Evolutionary conservation across 2,329 filamentous ascomycete genomes (phyloP), one percentile per base, ranked within the genome.

Genomic region (Aspergillus sp.): DNA sequence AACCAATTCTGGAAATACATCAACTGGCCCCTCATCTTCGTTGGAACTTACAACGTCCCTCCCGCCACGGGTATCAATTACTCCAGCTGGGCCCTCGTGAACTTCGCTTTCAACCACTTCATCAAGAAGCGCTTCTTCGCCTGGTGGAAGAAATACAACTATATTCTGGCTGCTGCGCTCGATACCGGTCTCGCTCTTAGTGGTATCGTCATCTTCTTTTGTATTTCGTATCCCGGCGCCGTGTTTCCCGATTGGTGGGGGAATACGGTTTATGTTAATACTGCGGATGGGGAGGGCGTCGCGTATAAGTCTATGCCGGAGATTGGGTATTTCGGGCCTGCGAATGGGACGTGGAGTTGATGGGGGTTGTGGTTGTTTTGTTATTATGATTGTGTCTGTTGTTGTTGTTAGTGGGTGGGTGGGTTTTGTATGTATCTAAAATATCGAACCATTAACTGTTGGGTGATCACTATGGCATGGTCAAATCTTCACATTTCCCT

Each of bases 21-120:
- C 17, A 76, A 64, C 65, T 71, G 68, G 69, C 71, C 71, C 12
- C 55, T 74, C n/a, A 72, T 73, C 15, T 71, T 74, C 25, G 69
- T 69, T 5, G 70, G 67, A 10, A 72, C 71, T 30, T 69, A 64
- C 17, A 70, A 71, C 41, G 67, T 71, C 2, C 69, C 69, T 12
- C 67, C 68, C 17, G 72, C 72, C 19, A 76, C 73, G 23, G 71
- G 71, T 25, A 72, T 75, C 50, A 75, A 74, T 52, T 74, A 74
- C 55, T 74, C 72, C n/a, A 72, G 70, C 58, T 74, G 72, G 71
- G 71, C 69, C 3, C 61, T 75, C 13, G 72, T 76, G 47, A 76
- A 76, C 38, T 96, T 89, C 75, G 67, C 91, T 47, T 96, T 96
- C 82, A 96, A 96, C 74, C 88, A 89, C 72, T 76, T 89, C 62